Percentiles rank a stretch among this genome's conserved stretches.
phyloP scores from a whole-genome alignment of 2,329 filamentous ascomycete genomes.

The Teratosphaeria destructans region DNA sequence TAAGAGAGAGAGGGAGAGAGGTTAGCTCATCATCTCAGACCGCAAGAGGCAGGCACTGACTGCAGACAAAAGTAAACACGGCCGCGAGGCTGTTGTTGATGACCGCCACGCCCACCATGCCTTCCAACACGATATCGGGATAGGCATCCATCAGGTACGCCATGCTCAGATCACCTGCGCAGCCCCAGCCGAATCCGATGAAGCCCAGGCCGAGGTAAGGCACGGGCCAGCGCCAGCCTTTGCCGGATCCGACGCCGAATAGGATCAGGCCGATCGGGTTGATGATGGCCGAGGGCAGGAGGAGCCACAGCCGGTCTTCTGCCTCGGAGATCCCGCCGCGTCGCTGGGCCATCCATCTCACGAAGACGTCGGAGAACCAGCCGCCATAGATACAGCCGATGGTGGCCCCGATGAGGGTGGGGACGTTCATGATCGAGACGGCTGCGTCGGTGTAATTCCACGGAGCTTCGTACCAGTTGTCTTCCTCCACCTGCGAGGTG shows the following conservation, averaged over 20 bases:
- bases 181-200: slow-evolving; percentile 51
- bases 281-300: slow-evolving; percentile 40
- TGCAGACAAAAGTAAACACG: slow-evolving; percentile 41
- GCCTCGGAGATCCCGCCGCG: slow-evolving; percentile 47
- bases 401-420: slow-evolving; percentile 44
- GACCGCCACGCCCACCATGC: slow-evolving; percentile 48
- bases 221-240: slow-evolving; percentile 42
- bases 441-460: slow-evolving; percentile 46
- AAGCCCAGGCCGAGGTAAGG: slow-evolving; percentile 48
- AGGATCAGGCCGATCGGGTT: slow-evolving; percentile 44
- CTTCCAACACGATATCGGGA: slow-evolving; percentile 47
- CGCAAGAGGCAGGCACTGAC: slow-evolving; percentile 6
- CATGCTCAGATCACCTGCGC: slow-evolving; percentile 43
- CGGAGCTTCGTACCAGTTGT: slow-evolving; percentile 43
- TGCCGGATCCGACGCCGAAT: slow-evolving; percentile 43
- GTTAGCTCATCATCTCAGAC: neutral
- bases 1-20: neutral
- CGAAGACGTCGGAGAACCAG: slow-evolving; percentile 46
- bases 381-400: slow-evolving; percentile 49
- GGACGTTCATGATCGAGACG: slow-evolving; percentile 49
- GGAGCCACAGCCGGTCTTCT: slow-evolving; percentile 44
- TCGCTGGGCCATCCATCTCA: slow-evolving; percentile 44
- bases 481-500: slow-evolving; percentile 33
- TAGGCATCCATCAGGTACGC: slow-evolving; percentile 48
- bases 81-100: slow-evolving; percentile 48